A percentile compares a stretch with the other conserved stretches of the same genome.
phyloP scores from a whole-genome alignment of 2,329 filamentous ascomycete genomes.

The Monascus ruber region DNA sequence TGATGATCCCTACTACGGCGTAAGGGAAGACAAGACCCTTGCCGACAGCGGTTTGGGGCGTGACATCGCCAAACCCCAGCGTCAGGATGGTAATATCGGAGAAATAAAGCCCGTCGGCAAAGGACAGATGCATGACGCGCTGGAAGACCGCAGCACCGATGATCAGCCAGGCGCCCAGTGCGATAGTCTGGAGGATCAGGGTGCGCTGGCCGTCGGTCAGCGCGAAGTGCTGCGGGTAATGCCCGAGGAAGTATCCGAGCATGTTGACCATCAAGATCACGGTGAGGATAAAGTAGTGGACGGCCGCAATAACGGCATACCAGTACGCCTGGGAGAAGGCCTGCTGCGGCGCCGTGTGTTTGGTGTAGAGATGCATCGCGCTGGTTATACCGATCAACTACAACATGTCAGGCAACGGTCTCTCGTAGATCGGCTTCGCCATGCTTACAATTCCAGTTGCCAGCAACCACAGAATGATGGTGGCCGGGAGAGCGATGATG shows the following conservation, averaged over 20 bases:
- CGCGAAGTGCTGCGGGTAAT: constrained; percentile 67
- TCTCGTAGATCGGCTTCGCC: neutral
- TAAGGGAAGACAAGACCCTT: constrained; percentile 71
- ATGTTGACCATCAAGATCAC: constrained; percentile 70
- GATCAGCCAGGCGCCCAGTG: constrained; percentile 70
- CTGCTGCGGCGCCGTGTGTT: constrained; percentile 36
- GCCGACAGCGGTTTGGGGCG: constrained; percentile 44
- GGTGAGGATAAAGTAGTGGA: constrained; percentile 68
- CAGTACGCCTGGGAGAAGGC: constrained; percentile 73
- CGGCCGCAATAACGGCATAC: constrained; percentile 70
- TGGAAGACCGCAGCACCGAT: constrained; percentile 67
- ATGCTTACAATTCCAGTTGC: constrained; percentile 46
- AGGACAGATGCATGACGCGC: constrained; percentile 60
- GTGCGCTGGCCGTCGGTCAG: constrained; percentile 74
- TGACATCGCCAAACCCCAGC: constrained; percentile 52
- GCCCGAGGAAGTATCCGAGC: constrained; percentile 60
- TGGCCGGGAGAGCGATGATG: constrained; percentile 68
- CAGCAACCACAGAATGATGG: constrained; percentile 67
- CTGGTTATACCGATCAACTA: constrained; percentile 56
- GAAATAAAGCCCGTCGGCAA: constrained; percentile 69
- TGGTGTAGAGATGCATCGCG: constrained; percentile 52
- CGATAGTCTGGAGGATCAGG: constrained; percentile 80
- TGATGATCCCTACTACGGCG: constrained; percentile 71
- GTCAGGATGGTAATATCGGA: constrained; percentile 58
- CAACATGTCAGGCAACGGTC: neutral